phyloP scores from a whole-genome alignment of 768 basidiomycete genomes.

The Russula virescens region DNA sequence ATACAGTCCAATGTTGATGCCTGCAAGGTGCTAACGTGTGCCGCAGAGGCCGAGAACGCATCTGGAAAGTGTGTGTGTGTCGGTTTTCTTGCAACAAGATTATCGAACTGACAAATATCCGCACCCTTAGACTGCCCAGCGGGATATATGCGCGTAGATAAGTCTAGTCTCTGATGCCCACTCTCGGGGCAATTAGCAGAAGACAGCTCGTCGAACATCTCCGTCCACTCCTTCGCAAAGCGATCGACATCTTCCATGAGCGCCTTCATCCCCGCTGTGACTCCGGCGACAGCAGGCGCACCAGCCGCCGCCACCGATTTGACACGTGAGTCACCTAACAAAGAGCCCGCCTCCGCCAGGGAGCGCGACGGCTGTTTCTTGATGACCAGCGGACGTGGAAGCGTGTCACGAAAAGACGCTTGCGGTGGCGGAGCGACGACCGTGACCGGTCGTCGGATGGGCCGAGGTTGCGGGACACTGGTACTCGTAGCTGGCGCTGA shows the following conservation, averaged over 20 bases:
- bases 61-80: too few species aligned
- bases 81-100: background rate
- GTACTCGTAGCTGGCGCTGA: background rate
- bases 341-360: background rate
- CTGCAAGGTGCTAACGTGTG: background rate
- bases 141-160: background rate
- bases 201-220: slow-evolving; percentile 16
- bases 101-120: background rate
- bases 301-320: background rate
- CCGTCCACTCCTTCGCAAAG: slow-evolving; percentile 17
- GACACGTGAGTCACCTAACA: background rate
- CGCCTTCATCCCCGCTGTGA: slow-evolving; percentile 5
- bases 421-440: background rate
- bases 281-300: background rate
- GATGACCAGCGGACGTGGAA: slow-evolving; percentile 1
- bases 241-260: slow-evolving; percentile 15
- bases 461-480: background rate
- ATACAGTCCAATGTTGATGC: background rate
- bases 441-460: background rate
- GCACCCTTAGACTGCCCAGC: background rate
- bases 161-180: background rate
- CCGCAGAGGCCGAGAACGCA: background rate
- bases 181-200: background rate
- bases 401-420: background rate
- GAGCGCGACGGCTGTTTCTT: background rate